Evolutionary conservation across 176 grass and related monocot genomes (phyloP).

Genomic region (Juncus effusus): DNA sequence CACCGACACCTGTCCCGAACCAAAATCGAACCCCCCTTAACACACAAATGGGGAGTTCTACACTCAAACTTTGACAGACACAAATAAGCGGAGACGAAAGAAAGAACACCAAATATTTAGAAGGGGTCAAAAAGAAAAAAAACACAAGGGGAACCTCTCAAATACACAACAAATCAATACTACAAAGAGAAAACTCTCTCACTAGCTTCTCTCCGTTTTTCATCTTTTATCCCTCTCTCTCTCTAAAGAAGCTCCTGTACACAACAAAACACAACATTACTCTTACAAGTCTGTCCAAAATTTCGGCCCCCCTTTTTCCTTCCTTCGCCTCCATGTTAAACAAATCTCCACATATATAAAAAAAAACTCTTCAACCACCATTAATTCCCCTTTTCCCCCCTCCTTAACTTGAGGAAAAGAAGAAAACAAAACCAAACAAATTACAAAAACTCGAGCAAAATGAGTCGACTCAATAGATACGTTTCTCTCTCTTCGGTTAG

Average conservation of each 20-base stretch:
- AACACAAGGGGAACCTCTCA: constrained; percentile 44
- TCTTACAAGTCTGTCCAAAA: constrained; percentile 65
- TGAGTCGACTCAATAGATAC: constrained; percentile 9
- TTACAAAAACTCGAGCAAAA: constrained; percentile 24
- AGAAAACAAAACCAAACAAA: constrained; percentile 6
- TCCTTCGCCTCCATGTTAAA: constrained; percentile 46
- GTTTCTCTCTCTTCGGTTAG: constrained; percentile 43
- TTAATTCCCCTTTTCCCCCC: constrained; percentile 19
- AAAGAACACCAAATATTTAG: background rate
- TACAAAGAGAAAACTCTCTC: constrained; percentile 14
- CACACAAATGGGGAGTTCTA: constrained; percentile 34
- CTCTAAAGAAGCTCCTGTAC: constrained; percentile 78
- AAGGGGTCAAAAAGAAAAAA: constrained; percentile 50
- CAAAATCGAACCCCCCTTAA: constrained; percentile 56
- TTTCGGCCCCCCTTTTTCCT: constrained; percentile 38
- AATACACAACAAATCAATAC: constrained; percentile 25
- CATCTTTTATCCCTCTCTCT: constrained; percentile 25
- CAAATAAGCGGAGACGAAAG: constrained; percentile 28
- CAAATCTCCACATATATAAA: constrained; percentile 20
- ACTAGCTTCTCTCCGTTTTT: constrained; percentile 18
- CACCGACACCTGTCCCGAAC: constrained; percentile 26
- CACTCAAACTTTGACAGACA: constrained; percentile 34
- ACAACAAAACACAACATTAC: constrained; percentile 48
- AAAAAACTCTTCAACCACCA: constrained; percentile 33
- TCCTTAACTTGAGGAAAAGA: constrained; percentile 34